A percentile compares a stretch with the other conserved stretches of the same genome.
Evolutionary conservation across 495 filamentous ascomycete species (phyloP).

Genomic region (Tetracladium setigerum): DNA sequence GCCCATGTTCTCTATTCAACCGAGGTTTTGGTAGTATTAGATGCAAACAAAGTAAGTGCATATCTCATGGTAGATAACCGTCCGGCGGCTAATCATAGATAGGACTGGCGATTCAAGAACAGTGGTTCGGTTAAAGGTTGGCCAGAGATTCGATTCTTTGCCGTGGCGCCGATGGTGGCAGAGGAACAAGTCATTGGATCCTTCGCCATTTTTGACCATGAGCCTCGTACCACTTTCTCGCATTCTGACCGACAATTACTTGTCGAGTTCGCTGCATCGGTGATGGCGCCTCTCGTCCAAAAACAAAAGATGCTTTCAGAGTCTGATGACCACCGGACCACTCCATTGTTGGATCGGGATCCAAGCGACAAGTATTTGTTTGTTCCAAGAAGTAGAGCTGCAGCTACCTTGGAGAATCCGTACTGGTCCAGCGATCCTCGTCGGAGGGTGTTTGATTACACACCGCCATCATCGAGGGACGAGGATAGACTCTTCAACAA

Average conservation of each 20-base stretch:
- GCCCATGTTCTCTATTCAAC: conserved; percentile 29
- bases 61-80: not conserved
- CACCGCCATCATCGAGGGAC: too few relatives aligned
- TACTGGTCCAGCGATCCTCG: too few relatives aligned
- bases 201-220: conserved; percentile 27
- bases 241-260: conserved; percentile 10
- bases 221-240: conserved; percentile 24
- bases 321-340: not conserved
- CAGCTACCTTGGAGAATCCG: too few relatives aligned
- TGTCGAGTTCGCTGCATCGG: conserved; percentile 2
- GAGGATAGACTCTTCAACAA: too few relatives aligned
- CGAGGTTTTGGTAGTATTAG: conserved; percentile 29
- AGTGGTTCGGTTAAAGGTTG: conserved; percentile 25
- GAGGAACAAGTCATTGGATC: conserved; percentile 29
- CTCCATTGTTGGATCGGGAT: conserved; percentile 1
- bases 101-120: conserved; percentile 34
- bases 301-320: conserved; percentile 1
- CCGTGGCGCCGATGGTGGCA: conserved; percentile 31
- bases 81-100: conserved; percentile 4
- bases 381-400: too few relatives aligned
- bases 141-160: conserved; percentile 32
- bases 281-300: conserved; percentile 5
- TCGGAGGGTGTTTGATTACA: too few relatives aligned
- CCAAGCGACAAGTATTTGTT: not conserved
- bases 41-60: conserved; percentile 27